These are phyloP conservation scores for Magnaporthiopsis incrustans DNA, from an alignment of 2,329 filamentous ascomycete genomes.

Conservation along the genomic window DNA sequence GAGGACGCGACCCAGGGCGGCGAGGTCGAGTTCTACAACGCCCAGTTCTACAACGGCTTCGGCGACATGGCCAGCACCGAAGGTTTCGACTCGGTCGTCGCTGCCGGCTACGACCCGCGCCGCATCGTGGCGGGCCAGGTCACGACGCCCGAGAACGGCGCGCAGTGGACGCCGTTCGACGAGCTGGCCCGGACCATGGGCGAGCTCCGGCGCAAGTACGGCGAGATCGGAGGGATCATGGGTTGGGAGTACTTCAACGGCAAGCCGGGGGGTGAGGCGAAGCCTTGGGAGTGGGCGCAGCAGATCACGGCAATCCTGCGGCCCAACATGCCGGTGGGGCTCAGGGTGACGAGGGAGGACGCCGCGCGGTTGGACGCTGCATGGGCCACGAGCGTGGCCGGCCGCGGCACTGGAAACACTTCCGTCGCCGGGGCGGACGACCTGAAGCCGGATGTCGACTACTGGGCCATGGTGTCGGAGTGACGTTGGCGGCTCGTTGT, in stretches of 20 bases:
- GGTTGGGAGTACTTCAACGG: slow-evolving; percentile 95
- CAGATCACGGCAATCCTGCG: slow-evolving; percentile 48
- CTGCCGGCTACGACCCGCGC: slow-evolving; percentile 61
- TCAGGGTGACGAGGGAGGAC: slow-evolving; percentile 15
- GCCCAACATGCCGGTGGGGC: slow-evolving; percentile 13
- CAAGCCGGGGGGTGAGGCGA: slow-evolving; percentile 50
- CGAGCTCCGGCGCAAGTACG: slow-evolving; percentile 41
- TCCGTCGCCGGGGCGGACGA: not conserved
- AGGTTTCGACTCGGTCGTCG: slow-evolving; percentile 43
- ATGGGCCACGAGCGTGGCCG: slow-evolving; percentile 16
- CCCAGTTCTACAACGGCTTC: slow-evolving; percentile 92
- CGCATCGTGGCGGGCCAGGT: slow-evolving; percentile 76
- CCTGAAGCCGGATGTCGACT: slow-evolving; percentile 16
- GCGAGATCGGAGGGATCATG: slow-evolving; percentile 77
- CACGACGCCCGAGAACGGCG: slow-evolving; percentile 68
- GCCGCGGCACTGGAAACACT: not conserved
- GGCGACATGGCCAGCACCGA: slow-evolving; percentile 43
- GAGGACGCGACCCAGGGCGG: slow-evolving; percentile 53
- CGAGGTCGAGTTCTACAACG: slow-evolving; percentile 76
- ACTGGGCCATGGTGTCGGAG: slow-evolving; percentile 18
- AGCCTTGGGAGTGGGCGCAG: slow-evolving; percentile 73
- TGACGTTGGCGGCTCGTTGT: not conserved
- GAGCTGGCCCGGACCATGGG: slow-evolving; percentile 36
- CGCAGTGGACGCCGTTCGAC: slow-evolving; percentile 40
- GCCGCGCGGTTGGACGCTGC: slow-evolving; percentile 14